Evolutionary conservation across 139 green algal genomes (phyloP).

Genomic region (Closterium sp.): DNA sequence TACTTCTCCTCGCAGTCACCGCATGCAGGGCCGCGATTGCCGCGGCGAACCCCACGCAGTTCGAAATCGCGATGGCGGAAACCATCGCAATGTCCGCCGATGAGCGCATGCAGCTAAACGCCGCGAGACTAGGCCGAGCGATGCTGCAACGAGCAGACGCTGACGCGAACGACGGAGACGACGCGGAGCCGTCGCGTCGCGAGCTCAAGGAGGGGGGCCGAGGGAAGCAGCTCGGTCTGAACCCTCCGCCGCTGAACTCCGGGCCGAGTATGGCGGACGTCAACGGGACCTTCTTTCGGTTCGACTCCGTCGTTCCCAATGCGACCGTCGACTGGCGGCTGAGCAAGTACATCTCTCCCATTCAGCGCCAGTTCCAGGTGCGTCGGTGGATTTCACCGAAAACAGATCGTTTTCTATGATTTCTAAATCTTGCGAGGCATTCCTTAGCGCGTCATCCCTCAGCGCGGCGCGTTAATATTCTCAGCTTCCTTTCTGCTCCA

Average conservation of each 20-base stretch:
- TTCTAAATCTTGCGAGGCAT: too few species aligned
- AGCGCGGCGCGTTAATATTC: background rate
- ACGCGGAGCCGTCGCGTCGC: background rate
- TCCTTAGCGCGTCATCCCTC: too few species aligned
- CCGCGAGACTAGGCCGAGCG: background rate
- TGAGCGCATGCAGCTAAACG: background rate
- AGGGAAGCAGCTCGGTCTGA: background rate
- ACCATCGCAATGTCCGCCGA: background rate
- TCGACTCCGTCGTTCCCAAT: background rate
- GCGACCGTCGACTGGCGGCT: background rate
- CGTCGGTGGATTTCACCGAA: too few species aligned
- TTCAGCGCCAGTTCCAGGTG: conserved; percentile 8
- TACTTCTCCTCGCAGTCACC: background rate
- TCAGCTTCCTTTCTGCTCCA: background rate
- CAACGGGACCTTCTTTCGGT: background rate
- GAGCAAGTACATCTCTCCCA: background rate
- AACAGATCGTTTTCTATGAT: too few species aligned
- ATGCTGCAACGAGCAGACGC: background rate
- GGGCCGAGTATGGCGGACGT: background rate
- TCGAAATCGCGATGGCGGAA: background rate
- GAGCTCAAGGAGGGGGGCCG: background rate
- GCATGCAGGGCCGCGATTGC: background rate
- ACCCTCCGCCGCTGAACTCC: background rate
- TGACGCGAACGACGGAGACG: background rate
- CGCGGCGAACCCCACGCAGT: background rate